Evolutionary conservation across 2,329 filamentous ascomycete genomes (phyloP).

Genomic region (Grosmannia huntii): DNA sequence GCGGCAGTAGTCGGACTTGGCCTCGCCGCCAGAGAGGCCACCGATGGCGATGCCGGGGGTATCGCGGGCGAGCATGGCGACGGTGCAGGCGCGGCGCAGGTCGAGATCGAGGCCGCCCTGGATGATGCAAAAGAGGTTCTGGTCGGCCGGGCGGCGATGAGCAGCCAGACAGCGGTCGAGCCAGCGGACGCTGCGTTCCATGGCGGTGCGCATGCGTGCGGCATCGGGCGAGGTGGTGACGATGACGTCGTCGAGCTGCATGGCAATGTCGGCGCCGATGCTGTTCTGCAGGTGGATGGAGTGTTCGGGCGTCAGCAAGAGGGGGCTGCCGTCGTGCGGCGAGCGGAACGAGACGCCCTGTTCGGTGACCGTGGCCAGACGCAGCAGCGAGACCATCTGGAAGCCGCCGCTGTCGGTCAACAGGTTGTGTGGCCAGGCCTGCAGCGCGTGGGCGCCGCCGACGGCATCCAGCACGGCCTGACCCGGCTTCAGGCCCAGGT

Average conservation of each 20-base stretch:
- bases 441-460: conserved; percentile 85
- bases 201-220: conserved; percentile 81
- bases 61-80: conserved; percentile 76
- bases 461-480: conserved; percentile 77
- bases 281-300: conserved; percentile 93
- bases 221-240: conserved; percentile 88
- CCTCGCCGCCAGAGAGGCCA: conserved; percentile 86
- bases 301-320: conserved; percentile 95
- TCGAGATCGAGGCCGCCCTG: conserved; percentile 87
- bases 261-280: conserved; percentile 97
- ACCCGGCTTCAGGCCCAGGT: conserved; percentile 87
- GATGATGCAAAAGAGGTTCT: conserved; percentile 98
- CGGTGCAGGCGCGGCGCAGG: conserved; percentile 70
- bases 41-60: conserved; percentile 96
- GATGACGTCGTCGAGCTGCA: conserved; percentile 98
- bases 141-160: conserved; percentile 67
- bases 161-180: conserved; percentile 87
- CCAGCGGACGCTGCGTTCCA: conserved; percentile 91
- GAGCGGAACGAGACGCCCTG: conserved; percentile 93
- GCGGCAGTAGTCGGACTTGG: conserved; percentile 81
- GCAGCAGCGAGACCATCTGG: conserved; percentile 94
- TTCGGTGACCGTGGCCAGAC: conserved; percentile 88
- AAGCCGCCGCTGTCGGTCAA: conserved; percentile 77
- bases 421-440: conserved; percentile 92
- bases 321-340: conserved; percentile 86